phyloP scores from a whole-genome alignment of 2,329 filamentous ascomycete genomes.

The Purpureocillium takamizusanense region DNA sequence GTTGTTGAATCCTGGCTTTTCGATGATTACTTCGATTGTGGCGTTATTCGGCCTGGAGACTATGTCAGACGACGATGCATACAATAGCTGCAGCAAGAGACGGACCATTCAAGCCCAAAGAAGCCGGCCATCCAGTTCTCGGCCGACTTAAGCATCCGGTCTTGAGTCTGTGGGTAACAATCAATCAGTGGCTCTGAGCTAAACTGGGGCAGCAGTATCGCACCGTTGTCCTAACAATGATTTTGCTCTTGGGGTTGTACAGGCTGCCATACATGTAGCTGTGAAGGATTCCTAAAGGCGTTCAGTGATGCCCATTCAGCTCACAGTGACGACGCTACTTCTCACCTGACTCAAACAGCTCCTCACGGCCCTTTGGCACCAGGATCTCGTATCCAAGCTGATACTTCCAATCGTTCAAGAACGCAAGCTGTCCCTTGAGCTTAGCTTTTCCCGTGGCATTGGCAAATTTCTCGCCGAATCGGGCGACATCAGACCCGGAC shows the following conservation, averaged over 20 bases:
- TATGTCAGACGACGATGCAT: not conserved
- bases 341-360: slow-evolving; percentile 56
- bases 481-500: slow-evolving; percentile 41
- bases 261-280: slow-evolving; percentile 64
- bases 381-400: slow-evolving; percentile 62
- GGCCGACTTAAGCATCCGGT: slow-evolving; percentile 68
- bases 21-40: slow-evolving; percentile 64
- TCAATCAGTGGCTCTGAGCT: too few species aligned
- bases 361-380: slow-evolving; percentile 62
- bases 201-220: slow-evolving; percentile 6
- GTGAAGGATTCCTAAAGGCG: slow-evolving; percentile 49
- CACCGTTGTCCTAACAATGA: slow-evolving; percentile 62
- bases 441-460: slow-evolving; percentile 43
- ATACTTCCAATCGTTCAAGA: slow-evolving; percentile 62
- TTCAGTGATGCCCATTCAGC: not conserved
- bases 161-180: slow-evolving; percentile 43
- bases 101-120: slow-evolving; percentile 61
- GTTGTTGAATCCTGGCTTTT: slow-evolving; percentile 56
- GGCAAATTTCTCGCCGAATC: slow-evolving; percentile 48
- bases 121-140: slow-evolving; percentile 75
- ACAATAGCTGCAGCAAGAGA: not conserved
- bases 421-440: slow-evolving; percentile 51
- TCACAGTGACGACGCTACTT: not conserved
- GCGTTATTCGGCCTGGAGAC: slow-evolving; percentile 51
- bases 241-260: slow-evolving; percentile 63